Percentiles rank a stretch among this genome's conserved stretches.
Conservation (phyloP, 306 rosid genomes). For the Pterocarpus santalinus region DNA sequence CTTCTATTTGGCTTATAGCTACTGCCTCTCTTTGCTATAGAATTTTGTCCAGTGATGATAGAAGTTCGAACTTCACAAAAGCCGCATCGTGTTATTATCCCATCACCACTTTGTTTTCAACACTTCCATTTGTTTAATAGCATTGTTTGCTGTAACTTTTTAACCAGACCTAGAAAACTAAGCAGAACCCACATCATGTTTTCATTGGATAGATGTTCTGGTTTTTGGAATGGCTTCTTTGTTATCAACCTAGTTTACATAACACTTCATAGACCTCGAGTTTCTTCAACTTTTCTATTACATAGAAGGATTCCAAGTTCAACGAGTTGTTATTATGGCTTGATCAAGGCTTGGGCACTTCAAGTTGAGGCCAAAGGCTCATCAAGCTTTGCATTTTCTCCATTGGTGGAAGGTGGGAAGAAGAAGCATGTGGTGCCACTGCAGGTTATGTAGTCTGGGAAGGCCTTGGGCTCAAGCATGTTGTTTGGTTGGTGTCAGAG, state of each 20-base stretch:
- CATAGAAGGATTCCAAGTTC: conserved; percentile 36
- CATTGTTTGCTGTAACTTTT: too few relatives aligned
- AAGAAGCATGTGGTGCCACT: conserved; percentile 1
- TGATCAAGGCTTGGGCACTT: conserved; percentile 46
- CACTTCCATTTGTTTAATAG: too few relatives aligned
- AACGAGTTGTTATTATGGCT: conserved; percentile 23
- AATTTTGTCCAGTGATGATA: too few relatives aligned
- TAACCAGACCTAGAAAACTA: too few relatives aligned
- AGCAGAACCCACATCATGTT: too few relatives aligned
- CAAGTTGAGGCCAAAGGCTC: not conserved
- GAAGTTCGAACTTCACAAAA: too few relatives aligned
- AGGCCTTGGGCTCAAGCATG: conserved; percentile 1
- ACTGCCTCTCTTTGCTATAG: too few relatives aligned
- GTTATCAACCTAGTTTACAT: conserved; percentile 52
- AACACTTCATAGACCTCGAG: conserved; percentile 42
- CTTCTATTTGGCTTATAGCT: too few relatives aligned
- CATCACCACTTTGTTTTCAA: too few relatives aligned
- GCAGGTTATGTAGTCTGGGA: conserved; percentile 9
- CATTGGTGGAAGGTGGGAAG: conserved; percentile 49
- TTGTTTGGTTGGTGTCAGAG: conserved; percentile 53
- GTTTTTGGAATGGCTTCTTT: conserved; percentile 57
- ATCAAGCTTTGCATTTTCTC: conserved; percentile 53
- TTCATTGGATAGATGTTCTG: too few relatives aligned
- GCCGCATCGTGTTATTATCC: too few relatives aligned
- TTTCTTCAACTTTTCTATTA: not conserved